These are phyloP conservation scores for Aspergillus aculeatus DNA, from an alignment of 2,329 filamentous ascomycete species.

Conservation along the genomic window DNA sequence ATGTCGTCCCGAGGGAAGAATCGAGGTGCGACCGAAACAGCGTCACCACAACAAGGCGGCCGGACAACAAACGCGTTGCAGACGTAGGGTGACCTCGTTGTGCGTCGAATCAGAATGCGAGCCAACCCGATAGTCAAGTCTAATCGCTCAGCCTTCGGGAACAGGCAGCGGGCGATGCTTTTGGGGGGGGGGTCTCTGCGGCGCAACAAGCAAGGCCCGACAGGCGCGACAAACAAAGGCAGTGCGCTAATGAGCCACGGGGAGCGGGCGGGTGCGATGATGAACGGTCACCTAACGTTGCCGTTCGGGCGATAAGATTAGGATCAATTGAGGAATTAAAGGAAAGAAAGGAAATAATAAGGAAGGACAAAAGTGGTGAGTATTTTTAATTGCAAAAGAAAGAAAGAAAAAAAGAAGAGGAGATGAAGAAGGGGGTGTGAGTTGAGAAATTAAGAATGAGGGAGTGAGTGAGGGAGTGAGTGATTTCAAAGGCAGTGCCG, in stretches of 20 bases:
- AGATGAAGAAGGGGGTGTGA: constrained; percentile 16
- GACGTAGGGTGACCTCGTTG: constrained; percentile 15
- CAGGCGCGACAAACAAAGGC: neutral
- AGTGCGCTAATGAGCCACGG: constrained; percentile 2
- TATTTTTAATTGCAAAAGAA: constrained; percentile 11
- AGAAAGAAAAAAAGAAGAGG: constrained; percentile 10
- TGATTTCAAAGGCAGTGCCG: constrained; percentile 11
- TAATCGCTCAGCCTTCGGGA: constrained; percentile 11
- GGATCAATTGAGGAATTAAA: constrained; percentile 9
- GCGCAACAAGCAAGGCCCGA: constrained; percentile 15
- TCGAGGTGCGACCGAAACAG: constrained; percentile 8
- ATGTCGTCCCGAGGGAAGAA: constrained; percentile 7
- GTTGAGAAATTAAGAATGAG: constrained; percentile 23
- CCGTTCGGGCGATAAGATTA: constrained; percentile 11
- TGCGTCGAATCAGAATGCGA: constrained; percentile 19
- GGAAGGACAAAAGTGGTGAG: neutral
- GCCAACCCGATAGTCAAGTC: constrained; percentile 17
- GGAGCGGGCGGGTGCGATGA: constrained; percentile 5
- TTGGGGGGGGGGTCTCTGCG: neutral
- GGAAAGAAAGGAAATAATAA: constrained; percentile 12
- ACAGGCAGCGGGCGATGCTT: constrained; percentile 8
- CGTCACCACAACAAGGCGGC: constrained; percentile 9
- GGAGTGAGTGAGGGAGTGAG: constrained; percentile 17
- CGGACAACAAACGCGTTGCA: constrained; percentile 22
- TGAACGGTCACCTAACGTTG: constrained; percentile 5